Conservation (phyloP, 2,329 filamentous ascomycete genomes). For the Emmonsiellopsis sp. region DNA sequence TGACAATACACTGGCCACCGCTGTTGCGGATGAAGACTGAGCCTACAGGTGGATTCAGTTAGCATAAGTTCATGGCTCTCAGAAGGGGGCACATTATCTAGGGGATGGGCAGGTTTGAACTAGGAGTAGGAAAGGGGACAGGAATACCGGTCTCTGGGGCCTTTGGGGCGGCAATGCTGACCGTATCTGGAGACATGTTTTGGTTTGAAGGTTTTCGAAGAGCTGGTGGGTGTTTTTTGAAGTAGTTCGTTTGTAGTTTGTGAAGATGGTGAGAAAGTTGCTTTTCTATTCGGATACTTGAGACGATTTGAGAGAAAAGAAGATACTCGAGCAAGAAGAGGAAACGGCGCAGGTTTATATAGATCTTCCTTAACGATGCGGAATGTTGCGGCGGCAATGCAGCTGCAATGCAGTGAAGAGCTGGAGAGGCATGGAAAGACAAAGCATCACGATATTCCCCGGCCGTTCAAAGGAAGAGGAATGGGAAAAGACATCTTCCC, state of each 20-base stretch:
- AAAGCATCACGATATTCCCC: too few relatives aligned
- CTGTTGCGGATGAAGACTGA: slow-evolving; percentile 8
- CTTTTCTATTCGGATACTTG: too few relatives aligned
- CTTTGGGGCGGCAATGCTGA: slow-evolving; percentile 8
- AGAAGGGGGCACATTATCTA: neutral
- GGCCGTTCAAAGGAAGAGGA: neutral
- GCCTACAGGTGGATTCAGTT: slow-evolving; percentile 3
- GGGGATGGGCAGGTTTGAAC: neutral
- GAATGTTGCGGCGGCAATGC: neutral
- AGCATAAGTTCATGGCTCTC: neutral
- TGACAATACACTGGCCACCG: slow-evolving; percentile 13
- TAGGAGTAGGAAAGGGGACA: neutral
- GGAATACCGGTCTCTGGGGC: slow-evolving; percentile 8
- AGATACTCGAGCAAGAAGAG: neutral
- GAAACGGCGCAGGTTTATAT: neutral
- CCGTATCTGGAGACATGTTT: slow-evolving; percentile 1
- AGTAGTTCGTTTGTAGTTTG: neutral
- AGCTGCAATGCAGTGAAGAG: neutral
- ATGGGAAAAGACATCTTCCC: neutral
- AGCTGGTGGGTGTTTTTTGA: too few relatives aligned
- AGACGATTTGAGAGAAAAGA: neutral
- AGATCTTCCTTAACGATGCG: neutral
- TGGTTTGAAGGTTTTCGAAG: neutral
- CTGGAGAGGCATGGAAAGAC: too few relatives aligned
- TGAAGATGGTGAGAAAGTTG: slow-evolving; percentile 4